Evolutionary conservation across 2,329 filamentous ascomycete species (phyloP), one percentile per base, ranked within the genome.

Genomic region (Fusarium algeriense): DNA sequence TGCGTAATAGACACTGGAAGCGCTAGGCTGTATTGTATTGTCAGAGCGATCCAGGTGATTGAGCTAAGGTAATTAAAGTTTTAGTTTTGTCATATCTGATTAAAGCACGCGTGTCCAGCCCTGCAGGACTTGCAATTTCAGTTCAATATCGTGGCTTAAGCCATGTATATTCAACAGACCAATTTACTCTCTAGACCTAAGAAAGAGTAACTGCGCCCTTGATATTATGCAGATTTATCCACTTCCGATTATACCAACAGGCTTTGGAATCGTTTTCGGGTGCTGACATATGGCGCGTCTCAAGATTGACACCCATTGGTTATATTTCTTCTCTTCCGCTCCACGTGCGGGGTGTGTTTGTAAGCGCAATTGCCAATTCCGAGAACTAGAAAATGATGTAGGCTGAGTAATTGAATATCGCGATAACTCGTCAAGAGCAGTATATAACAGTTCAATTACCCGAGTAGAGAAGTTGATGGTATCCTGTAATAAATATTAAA

Each of bases 381-480:
- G 2, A n/a, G 3, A 26, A 13, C 26, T 14, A 15, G 17, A n/a
- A n/a, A 4, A 38, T 12, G 12, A 1, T 9, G 20, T 12, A 1
- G 20, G 48, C 32, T 52, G 48, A 52, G 6, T 38, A 52, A 52
- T 52, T 38, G 4, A 13, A 1, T n/a, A n/a, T 52, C 32, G 6
- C 15, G 48, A 26, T 17, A 35, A 2, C 6, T 6, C n/a, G 26
- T 4, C 11, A 9, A 15, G 20, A 14, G 5, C 3, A 15, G 0
- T 38, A n/a, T n/a, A 37, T 19, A 52, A 15, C 14, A 1, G 0
- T 11, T n/a, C 1, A 3, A 8, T 37, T 10, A 4, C 1, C 19
- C 6, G 7, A 6, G 0, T 3, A 13, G 23, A 19, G 4, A 15
- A 26, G 1, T n/a, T 8, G 19, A 6, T 2, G 7, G 1, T 13